Evolutionary conservation across 2,329 filamentous ascomycete species (phyloP), one percentile per base, ranked within the genome.

Genomic region (Cladophialophora immunda): DNA sequence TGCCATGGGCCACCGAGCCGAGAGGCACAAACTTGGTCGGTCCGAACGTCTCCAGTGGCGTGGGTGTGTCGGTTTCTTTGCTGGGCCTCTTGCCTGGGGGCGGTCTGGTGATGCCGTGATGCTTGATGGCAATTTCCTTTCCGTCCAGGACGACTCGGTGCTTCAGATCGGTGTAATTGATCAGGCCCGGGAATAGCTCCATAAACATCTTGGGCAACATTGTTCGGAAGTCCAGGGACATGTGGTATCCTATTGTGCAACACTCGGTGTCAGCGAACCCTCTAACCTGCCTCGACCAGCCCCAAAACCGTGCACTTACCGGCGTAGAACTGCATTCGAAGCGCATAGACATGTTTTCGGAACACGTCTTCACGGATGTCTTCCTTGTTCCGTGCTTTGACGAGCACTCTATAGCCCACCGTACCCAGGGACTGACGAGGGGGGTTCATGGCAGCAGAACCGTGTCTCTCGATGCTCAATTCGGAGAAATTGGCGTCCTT

Each of bases 311-410:
- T 38, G 8, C 47, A 50, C 47, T 53, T 9, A 29, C 17, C 47
- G 15, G 47, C 47, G 27, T 53, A 53, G 17, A 53, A 53, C 15
- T 53, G 47, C 47, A 53, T 53, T 8, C 47, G 47, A 4, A 53
- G 47, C 17, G 4, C 47, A 29, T 53, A 53, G 19, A 53, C 47
- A 29, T 53, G 47, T 29, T 19, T 53, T 25, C 47, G 47, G 15
- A 50, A 53, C 47, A 53, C 13, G 5, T 53, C 47, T 53, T 53
- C 47, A 11, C 47, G 15, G 27, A 53, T 53, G 15, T 53, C 47
- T 29, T 53, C 47, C 47, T 19, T 22, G 17, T 53, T 53, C 11
- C 47, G 19, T 9, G 17, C 47, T 53, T 53, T 50, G 15, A 38
- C 36, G 36, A 38, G 36, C 36, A 38, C 36, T 4, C 36, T 11